These are phyloP conservation scores for Naematelia encephala DNA, from an alignment of 768 basidiomycete species.

Conservation along the genomic window DNA sequence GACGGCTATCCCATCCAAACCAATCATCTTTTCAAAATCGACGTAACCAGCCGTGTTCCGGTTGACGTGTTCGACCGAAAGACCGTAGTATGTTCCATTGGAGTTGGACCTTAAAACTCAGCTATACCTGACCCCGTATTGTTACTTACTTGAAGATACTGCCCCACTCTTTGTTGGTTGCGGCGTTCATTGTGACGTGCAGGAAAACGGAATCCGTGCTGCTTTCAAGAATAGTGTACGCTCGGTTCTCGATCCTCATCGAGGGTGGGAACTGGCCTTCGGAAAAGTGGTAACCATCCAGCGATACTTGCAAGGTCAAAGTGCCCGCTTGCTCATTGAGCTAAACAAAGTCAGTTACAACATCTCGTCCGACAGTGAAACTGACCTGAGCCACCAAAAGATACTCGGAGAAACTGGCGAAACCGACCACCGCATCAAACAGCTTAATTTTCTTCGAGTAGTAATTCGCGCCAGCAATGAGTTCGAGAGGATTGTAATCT, in stretches of 20 bases:
- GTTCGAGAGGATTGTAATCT: conserved; percentile 69
- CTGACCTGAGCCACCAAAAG: conserved; percentile 89
- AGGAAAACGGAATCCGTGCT: conserved; percentile 89
- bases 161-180: conserved; percentile 74
- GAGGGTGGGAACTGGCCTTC: conserved; percentile 83
- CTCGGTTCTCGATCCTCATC: conserved; percentile 81
- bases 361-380: not conserved
- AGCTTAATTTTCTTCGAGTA: conserved; percentile 68
- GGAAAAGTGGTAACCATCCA: conserved; percentile 83
- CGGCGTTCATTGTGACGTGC: conserved; percentile 87
- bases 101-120: conserved; percentile 79
- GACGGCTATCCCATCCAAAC: conserved; percentile 90
- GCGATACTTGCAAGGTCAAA: conserved; percentile 82
- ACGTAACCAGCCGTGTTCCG: conserved; percentile 82
- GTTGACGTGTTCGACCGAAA: conserved; percentile 83
- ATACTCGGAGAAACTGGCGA: conserved; percentile 87
- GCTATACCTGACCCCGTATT: not conserved
- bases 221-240: conserved; percentile 75
- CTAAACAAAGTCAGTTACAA: conserved; percentile 52
- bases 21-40: conserved; percentile 97
- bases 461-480: conserved; percentile 73
- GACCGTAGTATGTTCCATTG: conserved; percentile 93
- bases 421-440: conserved; percentile 86
- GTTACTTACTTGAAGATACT: conserved; percentile 57
- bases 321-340: conserved; percentile 55